Evolutionary conservation across 1,139 yeast species (phyloP).

Genomic region (Oligophagozyma castellii): DNA sequence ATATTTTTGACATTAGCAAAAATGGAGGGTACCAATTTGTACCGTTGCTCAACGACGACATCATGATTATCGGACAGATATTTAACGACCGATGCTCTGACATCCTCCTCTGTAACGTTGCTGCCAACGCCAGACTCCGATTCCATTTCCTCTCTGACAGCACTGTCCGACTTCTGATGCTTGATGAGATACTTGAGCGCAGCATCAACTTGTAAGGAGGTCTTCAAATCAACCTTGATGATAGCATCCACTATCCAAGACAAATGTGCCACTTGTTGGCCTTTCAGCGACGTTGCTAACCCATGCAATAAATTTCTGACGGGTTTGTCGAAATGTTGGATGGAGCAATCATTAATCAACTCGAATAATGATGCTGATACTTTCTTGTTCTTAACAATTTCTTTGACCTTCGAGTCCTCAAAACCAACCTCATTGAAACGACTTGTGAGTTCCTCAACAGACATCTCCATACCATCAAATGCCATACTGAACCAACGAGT

Average conservation of each 20-base stretch:
- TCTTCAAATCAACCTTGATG: constrained; percentile 46
- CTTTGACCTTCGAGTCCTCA: constrained; percentile 55
- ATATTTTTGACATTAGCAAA: constrained; percentile 65
- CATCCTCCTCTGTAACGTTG: constrained; percentile 52
- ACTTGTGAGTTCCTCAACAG: no score
- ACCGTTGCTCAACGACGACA: constrained; percentile 56
- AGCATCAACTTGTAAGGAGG: constrained; percentile 64
- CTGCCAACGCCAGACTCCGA: constrained; percentile 71
- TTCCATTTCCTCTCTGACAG: constrained; percentile 38
- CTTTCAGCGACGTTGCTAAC: constrained; percentile 55
- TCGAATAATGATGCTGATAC: constrained; percentile 57
- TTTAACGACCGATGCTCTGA: constrained; percentile 39
- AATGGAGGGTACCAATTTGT: constrained; percentile 59
- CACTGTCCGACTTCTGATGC: constrained; percentile 26
- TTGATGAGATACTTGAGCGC: constrained; percentile 59
- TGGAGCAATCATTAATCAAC: constrained; percentile 34
- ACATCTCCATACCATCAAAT: no score
- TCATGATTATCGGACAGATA: constrained; percentile 47
- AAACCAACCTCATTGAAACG: constrained; percentile 66
- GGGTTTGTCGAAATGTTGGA: constrained; percentile 32
- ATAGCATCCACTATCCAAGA: constrained; percentile 49
- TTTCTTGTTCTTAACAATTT: constrained; percentile 72
- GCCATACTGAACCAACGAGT: no score
- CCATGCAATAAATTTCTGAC: constrained; percentile 56
- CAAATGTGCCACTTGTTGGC: constrained; percentile 23